These are phyloP conservation scores for Populus simonii DNA, from an alignment of 345 rosid species.

Conservation along the genomic window DNA sequence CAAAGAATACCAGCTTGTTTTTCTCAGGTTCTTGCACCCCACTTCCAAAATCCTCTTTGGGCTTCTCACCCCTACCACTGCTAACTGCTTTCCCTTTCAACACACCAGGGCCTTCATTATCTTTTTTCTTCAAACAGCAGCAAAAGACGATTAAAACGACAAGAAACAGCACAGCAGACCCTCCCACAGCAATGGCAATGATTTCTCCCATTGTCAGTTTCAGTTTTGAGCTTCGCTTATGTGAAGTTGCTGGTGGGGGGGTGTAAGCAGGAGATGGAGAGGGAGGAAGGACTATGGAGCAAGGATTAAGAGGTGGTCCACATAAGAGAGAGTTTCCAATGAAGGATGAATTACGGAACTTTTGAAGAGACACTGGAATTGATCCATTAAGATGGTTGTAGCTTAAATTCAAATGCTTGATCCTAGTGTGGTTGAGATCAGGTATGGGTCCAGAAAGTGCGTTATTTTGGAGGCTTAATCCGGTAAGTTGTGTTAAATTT, in stretches of 20 bases:
- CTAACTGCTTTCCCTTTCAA: constrained; percentile 46
- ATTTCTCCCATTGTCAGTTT: constrained; percentile 54
- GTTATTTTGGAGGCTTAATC: constrained; percentile 57
- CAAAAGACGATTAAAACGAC: constrained; percentile 45
- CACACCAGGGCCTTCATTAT: constrained; percentile 42
- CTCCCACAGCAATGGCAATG: constrained; percentile 64
- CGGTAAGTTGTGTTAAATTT: constrained; percentile 47
- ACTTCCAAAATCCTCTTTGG: constrained; percentile 70
- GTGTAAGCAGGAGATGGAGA: constrained; percentile 44
- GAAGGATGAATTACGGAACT: constrained; percentile 70
- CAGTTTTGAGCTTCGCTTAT: constrained; percentile 36
- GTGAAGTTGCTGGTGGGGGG: constrained; percentile 44
- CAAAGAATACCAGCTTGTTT: constrained; percentile 82
- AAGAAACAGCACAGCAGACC: constrained; percentile 44
- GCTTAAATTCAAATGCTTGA: constrained; percentile 64
- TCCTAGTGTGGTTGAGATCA: constrained; percentile 33
- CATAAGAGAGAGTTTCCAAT: constrained; percentile 59
- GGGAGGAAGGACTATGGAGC: constrained; percentile 31
- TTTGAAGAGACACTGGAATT: constrained; percentile 56
- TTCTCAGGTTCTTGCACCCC: constrained; percentile 77
- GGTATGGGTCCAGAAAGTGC: constrained; percentile 60
- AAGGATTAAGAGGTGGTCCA: constrained; percentile 59
- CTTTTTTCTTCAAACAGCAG: constrained; percentile 61
- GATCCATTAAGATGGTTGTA: constrained; percentile 69
- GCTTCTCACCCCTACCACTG: constrained; percentile 59